Conservation (phyloP, 2,329 filamentous ascomycete species). For the Phialophora tarda region DNA sequence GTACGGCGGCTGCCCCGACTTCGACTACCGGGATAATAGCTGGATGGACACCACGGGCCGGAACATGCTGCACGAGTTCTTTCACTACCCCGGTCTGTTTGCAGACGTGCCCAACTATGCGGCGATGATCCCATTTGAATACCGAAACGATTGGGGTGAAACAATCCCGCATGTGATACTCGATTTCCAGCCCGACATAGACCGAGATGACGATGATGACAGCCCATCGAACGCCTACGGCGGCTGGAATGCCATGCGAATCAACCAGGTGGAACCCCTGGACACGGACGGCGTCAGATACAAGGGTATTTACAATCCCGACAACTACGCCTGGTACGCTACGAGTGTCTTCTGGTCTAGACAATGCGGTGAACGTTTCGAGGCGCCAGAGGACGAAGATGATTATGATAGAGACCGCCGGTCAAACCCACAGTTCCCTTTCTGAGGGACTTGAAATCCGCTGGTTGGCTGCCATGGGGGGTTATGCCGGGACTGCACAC, state of each 20-base stretch:
- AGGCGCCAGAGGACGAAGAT: background rate
- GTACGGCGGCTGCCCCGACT: background rate
- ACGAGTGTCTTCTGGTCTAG: background rate
- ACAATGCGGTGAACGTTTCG: background rate
- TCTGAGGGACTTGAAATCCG: background rate
- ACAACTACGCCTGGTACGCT: constrained; percentile 3
- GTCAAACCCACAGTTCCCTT: background rate
- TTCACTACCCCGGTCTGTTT: background rate
- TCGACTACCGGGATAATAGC: background rate
- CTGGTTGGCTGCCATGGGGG: too few relatives aligned
- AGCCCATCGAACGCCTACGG: background rate
- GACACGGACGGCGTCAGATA: background rate
- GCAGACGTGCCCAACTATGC: constrained; percentile 1
- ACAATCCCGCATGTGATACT: background rate
- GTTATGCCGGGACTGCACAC: background rate
- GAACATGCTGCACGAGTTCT: background rate
- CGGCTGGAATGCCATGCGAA: constrained; percentile 2
- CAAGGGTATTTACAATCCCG: background rate
- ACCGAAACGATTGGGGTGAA: background rate
- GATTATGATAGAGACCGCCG: background rate
- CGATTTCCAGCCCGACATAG: background rate
- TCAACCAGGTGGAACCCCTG: background rate
- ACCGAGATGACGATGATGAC: background rate
- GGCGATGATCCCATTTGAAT: background rate
- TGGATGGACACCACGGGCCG: background rate